Evolutionary conservation across 139 green algal species (phyloP).

Genomic region (Ettlia oleoabundans): DNA sequence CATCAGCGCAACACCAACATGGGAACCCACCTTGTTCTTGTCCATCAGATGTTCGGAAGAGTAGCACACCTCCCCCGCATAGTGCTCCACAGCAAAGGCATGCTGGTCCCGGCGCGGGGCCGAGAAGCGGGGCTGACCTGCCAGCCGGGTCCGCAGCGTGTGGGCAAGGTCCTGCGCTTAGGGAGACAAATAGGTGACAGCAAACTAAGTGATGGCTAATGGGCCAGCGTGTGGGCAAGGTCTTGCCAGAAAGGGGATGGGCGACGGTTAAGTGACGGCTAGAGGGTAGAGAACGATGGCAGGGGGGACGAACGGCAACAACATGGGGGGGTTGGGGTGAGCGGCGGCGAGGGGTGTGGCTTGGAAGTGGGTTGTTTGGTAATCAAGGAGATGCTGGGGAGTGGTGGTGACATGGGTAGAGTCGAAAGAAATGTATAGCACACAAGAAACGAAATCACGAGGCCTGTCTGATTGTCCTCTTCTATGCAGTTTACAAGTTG

Average conservation of each 20-base stretch:
- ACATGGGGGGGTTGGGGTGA: too few relatives aligned
- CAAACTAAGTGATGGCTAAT: too few relatives aligned
- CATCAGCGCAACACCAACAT: too few relatives aligned
- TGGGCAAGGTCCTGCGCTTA: slow-evolving; percentile 58
- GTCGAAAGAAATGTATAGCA: too few relatives aligned
- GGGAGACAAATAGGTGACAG: not conserved
- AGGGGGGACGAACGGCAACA: too few relatives aligned
- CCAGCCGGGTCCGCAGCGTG: slow-evolving; percentile 59
- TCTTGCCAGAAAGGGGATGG: not conserved
- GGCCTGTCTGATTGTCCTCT: too few relatives aligned
- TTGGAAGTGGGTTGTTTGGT: too few relatives aligned
- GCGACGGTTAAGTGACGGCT: too few relatives aligned
- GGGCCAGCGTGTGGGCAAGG: not conserved
- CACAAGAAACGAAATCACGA: too few relatives aligned
- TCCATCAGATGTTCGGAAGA: slow-evolving; percentile 58
- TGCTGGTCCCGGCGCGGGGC: slow-evolving; percentile 66
- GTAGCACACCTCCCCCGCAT: slow-evolving; percentile 72
- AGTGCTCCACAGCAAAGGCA: slow-evolving; percentile 81
- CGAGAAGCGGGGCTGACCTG: slow-evolving; percentile 58
- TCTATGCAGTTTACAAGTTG: too few relatives aligned
- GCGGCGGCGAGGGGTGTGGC: too few relatives aligned
- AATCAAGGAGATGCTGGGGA: not conserved
- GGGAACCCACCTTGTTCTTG: slow-evolving; percentile 71
- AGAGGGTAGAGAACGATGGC: too few relatives aligned
- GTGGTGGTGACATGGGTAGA: not conserved